Percentiles rank a stretch among this genome's conserved stretches.
phyloP scores from a whole-genome alignment of 148 eudicot species.

The Heliamphora exappendiculata region DNA sequence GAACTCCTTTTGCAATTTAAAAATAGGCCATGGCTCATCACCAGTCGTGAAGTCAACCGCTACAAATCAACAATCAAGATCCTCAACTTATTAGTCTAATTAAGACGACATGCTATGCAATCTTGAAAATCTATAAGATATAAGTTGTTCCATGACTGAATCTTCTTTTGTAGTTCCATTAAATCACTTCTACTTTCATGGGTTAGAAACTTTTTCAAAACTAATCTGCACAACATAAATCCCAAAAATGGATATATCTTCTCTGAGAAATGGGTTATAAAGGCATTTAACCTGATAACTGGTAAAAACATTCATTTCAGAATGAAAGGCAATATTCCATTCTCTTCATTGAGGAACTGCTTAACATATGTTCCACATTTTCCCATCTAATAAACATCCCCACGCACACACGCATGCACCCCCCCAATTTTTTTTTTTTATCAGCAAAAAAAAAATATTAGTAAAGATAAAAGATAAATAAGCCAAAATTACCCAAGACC shows the following conservation, averaged over 20 bases:
- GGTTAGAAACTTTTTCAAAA: background rate
- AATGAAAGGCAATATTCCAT: too few relatives aligned
- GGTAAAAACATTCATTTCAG: background rate
- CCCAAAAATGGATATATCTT: background rate
- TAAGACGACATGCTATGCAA: background rate
- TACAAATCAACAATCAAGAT: conserved; percentile 19
- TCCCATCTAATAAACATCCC: background rate
- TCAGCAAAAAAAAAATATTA: too few relatives aligned
- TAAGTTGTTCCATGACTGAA: conserved; percentile 3
- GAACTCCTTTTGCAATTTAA: conserved; percentile 80
- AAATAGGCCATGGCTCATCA: conserved; percentile 87
- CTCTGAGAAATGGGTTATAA: background rate
- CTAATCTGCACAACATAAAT: background rate
- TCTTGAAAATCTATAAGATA: background rate
- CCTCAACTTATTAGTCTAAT: background rate
- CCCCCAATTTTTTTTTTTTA: too few relatives aligned
- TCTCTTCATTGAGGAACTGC: background rate
- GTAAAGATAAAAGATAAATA: background rate
- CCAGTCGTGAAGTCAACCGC: conserved; percentile 94
- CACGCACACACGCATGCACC: too few relatives aligned
- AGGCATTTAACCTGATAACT: background rate
- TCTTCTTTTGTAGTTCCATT: background rate
- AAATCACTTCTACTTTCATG: too few relatives aligned
- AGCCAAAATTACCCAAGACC: background rate
- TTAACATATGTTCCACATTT: background rate